A percentile compares a stretch with the other conserved stretches of the same genome.
Conservation (phyloP, 2,329 filamentous ascomycete species). For the Fusarium illudens region DNA sequence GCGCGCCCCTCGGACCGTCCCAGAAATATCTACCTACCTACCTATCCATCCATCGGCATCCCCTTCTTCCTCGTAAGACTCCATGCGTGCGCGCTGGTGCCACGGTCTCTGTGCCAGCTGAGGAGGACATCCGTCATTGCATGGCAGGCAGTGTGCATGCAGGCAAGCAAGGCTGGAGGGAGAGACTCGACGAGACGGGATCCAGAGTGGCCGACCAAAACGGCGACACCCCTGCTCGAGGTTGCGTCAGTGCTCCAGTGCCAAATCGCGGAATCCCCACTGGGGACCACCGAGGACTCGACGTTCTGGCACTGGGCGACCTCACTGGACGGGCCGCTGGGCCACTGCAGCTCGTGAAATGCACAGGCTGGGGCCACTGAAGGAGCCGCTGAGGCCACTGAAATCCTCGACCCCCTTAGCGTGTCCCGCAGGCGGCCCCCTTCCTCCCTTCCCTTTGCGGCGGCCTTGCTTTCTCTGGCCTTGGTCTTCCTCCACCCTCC, state of each 20-base stretch:
- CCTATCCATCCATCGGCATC: neutral
- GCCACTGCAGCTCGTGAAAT: constrained; percentile 37
- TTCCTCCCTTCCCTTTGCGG: constrained; percentile 14
- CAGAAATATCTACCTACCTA: constrained; percentile 8
- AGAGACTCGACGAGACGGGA: constrained; percentile 9
- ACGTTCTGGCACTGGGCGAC: constrained; percentile 26
- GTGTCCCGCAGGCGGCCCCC: constrained; percentile 15
- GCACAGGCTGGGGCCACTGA: constrained; percentile 32
- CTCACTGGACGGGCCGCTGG: constrained; percentile 16
- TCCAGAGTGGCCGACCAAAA: neutral
- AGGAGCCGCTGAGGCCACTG: constrained; percentile 19
- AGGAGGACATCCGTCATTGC: constrained; percentile 10
- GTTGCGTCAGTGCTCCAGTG: constrained; percentile 32
- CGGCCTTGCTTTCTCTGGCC: constrained; percentile 29
- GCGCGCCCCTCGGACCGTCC: constrained; percentile 12
- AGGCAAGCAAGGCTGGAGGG: constrained; percentile 1
- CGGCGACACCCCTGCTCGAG: constrained; percentile 10
- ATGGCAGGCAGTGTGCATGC: constrained; percentile 14
- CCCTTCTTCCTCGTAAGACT: constrained; percentile 13
- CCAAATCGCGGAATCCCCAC: constrained; percentile 29
- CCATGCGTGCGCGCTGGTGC: neutral
- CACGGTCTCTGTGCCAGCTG: constrained; percentile 12
- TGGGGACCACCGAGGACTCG: constrained; percentile 14
- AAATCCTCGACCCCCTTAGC: constrained; percentile 32
- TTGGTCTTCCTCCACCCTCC: constrained; percentile 35